Conservation (phyloP, 371 early-diverging fungal species). For the Apophysomyces ossiformis region DNA sequence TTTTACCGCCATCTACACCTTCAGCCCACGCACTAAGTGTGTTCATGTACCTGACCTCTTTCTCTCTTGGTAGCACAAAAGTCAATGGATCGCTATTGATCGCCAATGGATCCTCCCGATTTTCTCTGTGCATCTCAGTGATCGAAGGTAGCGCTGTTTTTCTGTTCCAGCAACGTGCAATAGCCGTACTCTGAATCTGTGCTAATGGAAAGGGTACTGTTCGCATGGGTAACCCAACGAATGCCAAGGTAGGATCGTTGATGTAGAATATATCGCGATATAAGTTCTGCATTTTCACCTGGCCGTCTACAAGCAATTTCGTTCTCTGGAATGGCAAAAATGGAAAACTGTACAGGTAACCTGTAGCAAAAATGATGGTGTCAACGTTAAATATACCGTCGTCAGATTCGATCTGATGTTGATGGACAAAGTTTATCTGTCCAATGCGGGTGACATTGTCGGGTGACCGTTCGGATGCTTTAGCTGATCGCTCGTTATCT, state of each 20-base stretch:
- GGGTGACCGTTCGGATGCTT: constrained; percentile 11
- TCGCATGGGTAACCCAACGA: constrained; percentile 61
- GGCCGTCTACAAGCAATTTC: constrained; percentile 39
- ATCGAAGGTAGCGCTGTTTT: constrained; percentile 13
- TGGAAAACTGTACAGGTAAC: constrained; percentile 63
- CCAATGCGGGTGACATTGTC: constrained; percentile 23
- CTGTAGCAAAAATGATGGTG: constrained; percentile 63
- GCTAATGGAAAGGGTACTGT: constrained; percentile 60
- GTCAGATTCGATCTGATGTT: constrained; percentile 29
- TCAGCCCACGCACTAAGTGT: constrained; percentile 44
- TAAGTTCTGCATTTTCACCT: constrained; percentile 51
- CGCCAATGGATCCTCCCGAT: constrained; percentile 2
- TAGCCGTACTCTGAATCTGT: constrained; percentile 53
- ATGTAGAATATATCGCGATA: constrained; percentile 55
- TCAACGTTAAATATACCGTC: constrained; percentile 48
- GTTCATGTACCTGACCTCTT: constrained; percentile 37
- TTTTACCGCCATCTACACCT: constrained; percentile 17
- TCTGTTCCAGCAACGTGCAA: constrained; percentile 47
- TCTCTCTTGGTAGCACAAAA: constrained; percentile 9
- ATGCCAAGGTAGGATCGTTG: constrained; percentile 56
- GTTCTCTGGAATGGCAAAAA: constrained; percentile 44
- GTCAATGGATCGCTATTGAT: neutral
- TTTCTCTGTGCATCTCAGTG: constrained; percentile 13
- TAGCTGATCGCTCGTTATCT: too few species aligned
- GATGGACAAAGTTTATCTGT: constrained; percentile 11